Evolutionary conservation across 2,329 filamentous ascomycete species (phyloP).

Genomic region (Ceratocystis cacaofunesta): DNA sequence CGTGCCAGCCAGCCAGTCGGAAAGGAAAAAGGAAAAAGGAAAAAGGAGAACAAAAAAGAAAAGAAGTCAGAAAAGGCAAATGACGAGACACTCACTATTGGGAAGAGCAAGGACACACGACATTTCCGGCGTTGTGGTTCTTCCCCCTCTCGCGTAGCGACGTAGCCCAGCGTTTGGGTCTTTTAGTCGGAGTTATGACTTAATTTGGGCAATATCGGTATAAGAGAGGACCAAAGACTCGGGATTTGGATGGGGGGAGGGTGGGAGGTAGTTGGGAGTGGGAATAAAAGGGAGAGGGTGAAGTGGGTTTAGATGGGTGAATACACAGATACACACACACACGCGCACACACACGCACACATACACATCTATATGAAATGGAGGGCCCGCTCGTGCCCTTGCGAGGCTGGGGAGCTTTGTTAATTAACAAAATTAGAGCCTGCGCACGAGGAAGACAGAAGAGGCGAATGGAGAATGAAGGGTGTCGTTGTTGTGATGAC

Average conservation of each 20-base stretch:
- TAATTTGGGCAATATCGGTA: neutral
- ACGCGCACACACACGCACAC: neutral
- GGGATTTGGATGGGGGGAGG: neutral
- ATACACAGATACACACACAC: neutral
- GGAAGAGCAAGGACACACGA: neutral
- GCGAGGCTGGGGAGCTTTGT: neutral
- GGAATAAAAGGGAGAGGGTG: neutral
- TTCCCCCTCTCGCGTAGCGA: neutral
- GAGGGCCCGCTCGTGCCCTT: too few relatives aligned
- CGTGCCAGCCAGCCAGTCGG: neutral
- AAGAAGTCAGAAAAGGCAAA: neutral
- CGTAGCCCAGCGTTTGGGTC: neutral
- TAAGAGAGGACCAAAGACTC: neutral
- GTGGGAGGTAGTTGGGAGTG: neutral
- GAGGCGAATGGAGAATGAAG: too few relatives aligned
- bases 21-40: neutral
- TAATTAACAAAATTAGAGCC: neutral
- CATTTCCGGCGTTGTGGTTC: neutral
- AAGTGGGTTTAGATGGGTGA: neutral
- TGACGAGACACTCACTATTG: neutral
- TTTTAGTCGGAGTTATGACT: neutral
- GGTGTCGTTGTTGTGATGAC: too few relatives aligned
- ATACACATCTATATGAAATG: too few relatives aligned
- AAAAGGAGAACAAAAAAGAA: neutral
- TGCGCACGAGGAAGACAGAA: too few relatives aligned